These are phyloP conservation scores for Penicillium hesseltinei DNA, from an alignment of 2,329 filamentous ascomycete genomes.

Conservation along the genomic window DNA sequence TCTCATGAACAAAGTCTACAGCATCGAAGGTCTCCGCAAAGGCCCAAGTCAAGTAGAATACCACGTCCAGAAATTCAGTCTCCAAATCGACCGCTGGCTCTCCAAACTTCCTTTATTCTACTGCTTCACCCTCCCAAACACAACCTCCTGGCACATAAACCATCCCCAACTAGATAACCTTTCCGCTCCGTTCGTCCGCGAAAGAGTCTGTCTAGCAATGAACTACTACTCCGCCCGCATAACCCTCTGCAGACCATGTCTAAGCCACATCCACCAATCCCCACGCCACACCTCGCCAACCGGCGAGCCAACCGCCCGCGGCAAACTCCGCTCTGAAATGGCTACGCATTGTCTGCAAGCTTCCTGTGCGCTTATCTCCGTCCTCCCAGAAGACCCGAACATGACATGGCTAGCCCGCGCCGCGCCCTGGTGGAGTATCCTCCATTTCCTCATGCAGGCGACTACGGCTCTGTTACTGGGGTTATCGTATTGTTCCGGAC, in stretches of 20 bases:
- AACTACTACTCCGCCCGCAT: constrained; percentile 43
- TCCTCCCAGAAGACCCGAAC: constrained; percentile 39
- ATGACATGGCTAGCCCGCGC: constrained; percentile 34
- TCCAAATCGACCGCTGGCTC: constrained; percentile 37
- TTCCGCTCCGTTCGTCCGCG: constrained; percentile 23
- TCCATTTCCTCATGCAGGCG: constrained; percentile 46
- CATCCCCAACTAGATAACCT: constrained; percentile 13
- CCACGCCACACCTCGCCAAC: neutral
- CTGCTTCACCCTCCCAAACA: constrained; percentile 32
- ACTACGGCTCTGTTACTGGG: constrained; percentile 42
- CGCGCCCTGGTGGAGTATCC: constrained; percentile 44
- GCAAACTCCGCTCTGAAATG: constrained; percentile 21
- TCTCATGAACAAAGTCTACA: constrained; percentile 40
- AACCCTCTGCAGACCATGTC: constrained; percentile 43
- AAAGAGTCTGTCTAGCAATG: constrained; percentile 40
- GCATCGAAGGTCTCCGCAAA: constrained; percentile 36
- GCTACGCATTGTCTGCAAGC: constrained; percentile 40
- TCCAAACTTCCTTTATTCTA: constrained; percentile 33
- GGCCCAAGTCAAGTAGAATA: constrained; percentile 32
- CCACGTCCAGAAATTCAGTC: constrained; percentile 32
- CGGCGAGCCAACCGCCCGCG: neutral
- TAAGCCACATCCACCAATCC: constrained; percentile 32
- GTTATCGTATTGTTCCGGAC: constrained; percentile 25
- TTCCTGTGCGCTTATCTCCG: constrained; percentile 36
- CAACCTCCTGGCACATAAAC: constrained; percentile 22